Base-by-base conservation (phyloP, 2,329 filamentous ascomycete species). In the Colletotrichum shisoi region DNA sequence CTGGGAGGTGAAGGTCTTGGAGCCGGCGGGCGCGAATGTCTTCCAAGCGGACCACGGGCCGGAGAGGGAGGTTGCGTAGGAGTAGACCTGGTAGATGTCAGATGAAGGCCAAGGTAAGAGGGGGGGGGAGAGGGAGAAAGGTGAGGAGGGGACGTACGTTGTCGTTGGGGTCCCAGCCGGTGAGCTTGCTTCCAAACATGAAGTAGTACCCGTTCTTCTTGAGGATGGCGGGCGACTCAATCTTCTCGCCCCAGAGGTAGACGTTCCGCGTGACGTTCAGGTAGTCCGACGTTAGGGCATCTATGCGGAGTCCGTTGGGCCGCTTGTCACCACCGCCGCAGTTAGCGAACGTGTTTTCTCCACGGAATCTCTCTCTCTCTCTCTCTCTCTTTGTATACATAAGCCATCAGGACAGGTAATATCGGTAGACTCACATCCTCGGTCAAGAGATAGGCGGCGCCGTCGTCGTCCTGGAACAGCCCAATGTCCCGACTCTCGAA, bases 21-120 rank as follows among this genome's bases (percentile, higher is more conserved):
- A 81, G 0, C 86, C 87, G 0, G 76, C 71, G 27, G 85, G 82
- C 0, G 85, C 87, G 63, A 91, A 89, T 1, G 82, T 82, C 2
- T 79, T 78, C 85, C 87, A 90, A 0, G 78, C 73, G 0, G 84
- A 84, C 89, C 89, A 91, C 0, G 87, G 86, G 0, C 87, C 86
- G 0, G 80, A 76, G 0, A 90, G 77, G 1, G 80, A 85, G 2
- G 83, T 84, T 0, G 87, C 81, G 3, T 86, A 88, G 71, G 81
- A 83, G 75, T 89, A 89, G 48, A 81, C 70, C 74, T 13, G 21
- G n/a, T 11, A 21, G 3, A 11, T 49, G 31, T 44, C 17, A 17
- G 4, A 8, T 24, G 15, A 15, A 3, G 15, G 21, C 13, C 19
- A 24, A 21, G 11, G 3, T 5, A 7, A 3, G n/a, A 13, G 21